Conservation (phyloP, 352 stramenopile genomes). For the Globisporangium alternatum region DNA sequence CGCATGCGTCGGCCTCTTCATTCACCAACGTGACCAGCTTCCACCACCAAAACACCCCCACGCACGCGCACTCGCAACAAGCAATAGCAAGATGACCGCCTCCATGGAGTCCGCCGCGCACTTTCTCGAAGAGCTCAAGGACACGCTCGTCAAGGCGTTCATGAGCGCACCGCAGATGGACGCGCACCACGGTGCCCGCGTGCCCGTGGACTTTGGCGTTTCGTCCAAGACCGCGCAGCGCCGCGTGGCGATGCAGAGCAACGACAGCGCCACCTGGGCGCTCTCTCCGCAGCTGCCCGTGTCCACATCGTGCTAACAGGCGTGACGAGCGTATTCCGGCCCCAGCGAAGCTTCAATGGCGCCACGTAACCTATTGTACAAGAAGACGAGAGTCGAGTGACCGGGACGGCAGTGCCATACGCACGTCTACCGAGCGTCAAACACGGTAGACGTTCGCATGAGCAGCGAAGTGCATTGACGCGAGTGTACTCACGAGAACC, state of each 20-base stretch:
- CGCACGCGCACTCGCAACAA: background rate
- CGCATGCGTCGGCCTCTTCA: background rate
- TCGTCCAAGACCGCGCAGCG: constrained; percentile 10
- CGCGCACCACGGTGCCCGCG: constrained; percentile 48
- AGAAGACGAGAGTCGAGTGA: background rate
- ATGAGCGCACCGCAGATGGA: constrained; percentile 81
- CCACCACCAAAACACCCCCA: constrained; percentile 14
- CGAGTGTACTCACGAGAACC: background rate
- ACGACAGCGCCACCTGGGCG: constrained; percentile 4
- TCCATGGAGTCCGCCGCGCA: constrained; percentile 24
- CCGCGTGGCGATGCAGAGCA: constrained; percentile 2
- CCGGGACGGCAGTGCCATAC: background rate
- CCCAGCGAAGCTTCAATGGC: background rate
- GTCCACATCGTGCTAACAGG: constrained; percentile 7
- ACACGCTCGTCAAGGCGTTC: constrained; percentile 62
- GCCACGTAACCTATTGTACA: background rate
- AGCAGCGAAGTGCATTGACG: background rate
- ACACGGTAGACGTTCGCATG: background rate
- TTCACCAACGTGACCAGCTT: constrained; percentile 4
- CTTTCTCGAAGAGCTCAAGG: constrained; percentile 45
- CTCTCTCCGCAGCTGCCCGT: constrained; percentile 8
- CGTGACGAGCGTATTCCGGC: background rate
- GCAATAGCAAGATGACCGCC: constrained; percentile 1
- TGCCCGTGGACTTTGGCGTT: constrained; percentile 45
- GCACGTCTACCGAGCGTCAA: background rate